phyloP scores from a whole-genome alignment of 2,329 filamentous ascomycete species.

The Conoideocrella luteorostrata region DNA sequence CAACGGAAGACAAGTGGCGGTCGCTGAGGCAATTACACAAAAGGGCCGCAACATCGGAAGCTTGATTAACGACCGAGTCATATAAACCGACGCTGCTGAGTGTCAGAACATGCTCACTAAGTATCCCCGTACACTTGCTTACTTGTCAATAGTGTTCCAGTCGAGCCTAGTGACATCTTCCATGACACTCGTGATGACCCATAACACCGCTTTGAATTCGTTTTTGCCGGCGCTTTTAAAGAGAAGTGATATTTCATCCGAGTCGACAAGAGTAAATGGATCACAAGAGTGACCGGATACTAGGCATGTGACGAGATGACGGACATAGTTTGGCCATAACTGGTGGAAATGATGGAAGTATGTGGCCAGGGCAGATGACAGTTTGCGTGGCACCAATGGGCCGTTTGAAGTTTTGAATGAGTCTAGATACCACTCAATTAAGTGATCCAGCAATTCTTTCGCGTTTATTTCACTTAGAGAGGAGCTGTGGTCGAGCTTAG shows the following conservation, averaged over 20 bases:
- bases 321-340: slow-evolving; percentile 60
- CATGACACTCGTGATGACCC: slow-evolving; percentile 45
- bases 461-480: slow-evolving; percentile 52
- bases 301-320: slow-evolving; percentile 53
- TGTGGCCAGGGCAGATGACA: slow-evolving; percentile 69
- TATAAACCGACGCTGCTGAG: slow-evolving; percentile 30
- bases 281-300: slow-evolving; percentile 22
- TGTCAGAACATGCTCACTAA: slow-evolving; percentile 4
- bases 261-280: slow-evolving; percentile 16
- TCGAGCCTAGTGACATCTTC: slow-evolving; percentile 52
- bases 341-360: slow-evolving; percentile 67
- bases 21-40: slow-evolving; percentile 29
- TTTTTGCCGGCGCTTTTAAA: slow-evolving; percentile 41
- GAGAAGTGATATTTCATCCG: slow-evolving; percentile 36
- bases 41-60: slow-evolving; percentile 32
- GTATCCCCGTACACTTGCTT: slow-evolving; percentile 17
- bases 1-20: slow-evolving; percentile 26
- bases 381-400: slow-evolving; percentile 62
- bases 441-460: slow-evolving; percentile 50
- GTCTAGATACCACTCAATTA: slow-evolving; percentile 57
- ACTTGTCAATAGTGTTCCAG: slow-evolving; percentile 52
- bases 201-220: slow-evolving; percentile 51
- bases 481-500: slow-evolving; percentile 25
- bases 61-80: slow-evolving; percentile 33
- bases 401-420: slow-evolving; percentile 46